Conservation (phyloP, 208 protist species). For the Leptomonas pyrrhocoris region DNA sequence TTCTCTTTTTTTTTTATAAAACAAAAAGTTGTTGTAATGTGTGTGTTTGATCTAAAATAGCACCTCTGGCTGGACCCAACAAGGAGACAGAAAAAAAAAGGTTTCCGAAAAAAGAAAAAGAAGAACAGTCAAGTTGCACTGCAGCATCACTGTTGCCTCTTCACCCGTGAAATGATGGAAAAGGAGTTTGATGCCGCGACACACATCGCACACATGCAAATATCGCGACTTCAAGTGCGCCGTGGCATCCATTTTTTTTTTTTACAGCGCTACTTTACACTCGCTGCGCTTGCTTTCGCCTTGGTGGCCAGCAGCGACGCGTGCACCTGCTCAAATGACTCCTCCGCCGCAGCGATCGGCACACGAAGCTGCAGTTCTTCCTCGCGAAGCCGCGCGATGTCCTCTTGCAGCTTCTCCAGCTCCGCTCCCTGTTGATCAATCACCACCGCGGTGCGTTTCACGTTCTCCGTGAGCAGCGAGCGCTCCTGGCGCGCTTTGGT, state of each 20-base stretch:
- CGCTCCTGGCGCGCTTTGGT: constrained; percentile 46
- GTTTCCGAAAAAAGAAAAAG: no score
- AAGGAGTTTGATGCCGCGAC: no score
- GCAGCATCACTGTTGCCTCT: no score
- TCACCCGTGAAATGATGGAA: no score
- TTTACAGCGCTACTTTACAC: constrained; percentile 6
- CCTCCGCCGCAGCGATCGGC: constrained; percentile 54
- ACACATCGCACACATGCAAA: no score
- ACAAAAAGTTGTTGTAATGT: no score
- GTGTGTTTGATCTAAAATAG: no score
- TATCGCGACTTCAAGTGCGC: no score
- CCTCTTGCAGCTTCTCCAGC: constrained; percentile 45
- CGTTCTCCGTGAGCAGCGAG: constrained; percentile 57
- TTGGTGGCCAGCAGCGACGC: constrained; percentile 59
- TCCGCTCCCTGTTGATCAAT: constrained; percentile 65
- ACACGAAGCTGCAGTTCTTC: constrained; percentile 45
- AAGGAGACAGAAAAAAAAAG: no score
- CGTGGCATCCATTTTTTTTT: background rate
- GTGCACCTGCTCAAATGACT: constrained; percentile 81
- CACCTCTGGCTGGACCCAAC: no score
- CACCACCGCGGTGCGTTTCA: constrained; percentile 55
- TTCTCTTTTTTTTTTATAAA: no score
- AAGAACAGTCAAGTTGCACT: no score
- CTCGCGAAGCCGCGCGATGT: constrained; percentile 49
- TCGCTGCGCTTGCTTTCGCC: constrained; percentile 17